Percentiles rank a stretch among this genome's conserved stretches.
Evolutionary conservation across 2,329 filamentous ascomycete genomes (phyloP).

Genomic region (Stagonosporopsis tanaceti): DNA sequence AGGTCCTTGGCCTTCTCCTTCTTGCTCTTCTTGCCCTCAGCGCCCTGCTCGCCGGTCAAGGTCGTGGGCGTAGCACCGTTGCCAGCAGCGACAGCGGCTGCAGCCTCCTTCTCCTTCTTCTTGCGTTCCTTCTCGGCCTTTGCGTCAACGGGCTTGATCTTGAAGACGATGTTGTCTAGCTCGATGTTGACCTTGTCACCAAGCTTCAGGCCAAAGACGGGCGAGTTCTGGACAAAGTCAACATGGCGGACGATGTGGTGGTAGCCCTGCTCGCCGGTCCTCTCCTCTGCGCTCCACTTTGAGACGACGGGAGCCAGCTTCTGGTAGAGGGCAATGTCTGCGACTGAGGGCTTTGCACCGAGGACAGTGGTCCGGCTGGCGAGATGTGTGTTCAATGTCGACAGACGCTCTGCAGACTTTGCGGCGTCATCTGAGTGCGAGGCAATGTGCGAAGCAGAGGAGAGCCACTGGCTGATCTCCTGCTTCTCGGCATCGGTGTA

Average conservation of each 20-base stretch:
- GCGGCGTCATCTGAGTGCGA: conserved; percentile 64
- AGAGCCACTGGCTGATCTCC: conserved; percentile 90
- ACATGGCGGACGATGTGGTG: conserved; percentile 91
- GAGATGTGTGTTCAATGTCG: conserved; percentile 84
- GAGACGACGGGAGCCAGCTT: conserved; percentile 78
- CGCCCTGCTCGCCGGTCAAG: conserved; percentile 37
- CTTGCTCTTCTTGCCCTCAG: conserved; percentile 56
- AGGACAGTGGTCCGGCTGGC: conserved; percentile 88
- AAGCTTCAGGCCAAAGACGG: conserved; percentile 73
- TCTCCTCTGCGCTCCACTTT: conserved; percentile 83
- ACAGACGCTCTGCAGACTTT: conserved; percentile 70
- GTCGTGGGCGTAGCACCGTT: conserved; percentile 56
- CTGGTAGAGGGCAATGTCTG: conserved; percentile 84
- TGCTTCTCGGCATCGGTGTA: conserved; percentile 83
- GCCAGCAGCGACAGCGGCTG: conserved; percentile 61
- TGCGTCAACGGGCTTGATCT: conserved; percentile 86
- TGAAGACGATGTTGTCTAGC: conserved; percentile 79
- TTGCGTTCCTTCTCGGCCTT: conserved; percentile 96
- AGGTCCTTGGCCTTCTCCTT: conserved; percentile 60
- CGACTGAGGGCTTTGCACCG: conserved; percentile 86
- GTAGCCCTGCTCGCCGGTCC: conserved; percentile 86
- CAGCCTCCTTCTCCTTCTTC: conserved; percentile 89
- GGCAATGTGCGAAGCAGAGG: conserved; percentile 75
- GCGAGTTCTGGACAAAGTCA: conserved; percentile 93
- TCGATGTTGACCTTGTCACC: conserved; percentile 82